Percentiles rank a stretch among this genome's conserved stretches.
Conservation (phyloP, 805 yeast species). For the Isabelozyma rhagii region DNA sequence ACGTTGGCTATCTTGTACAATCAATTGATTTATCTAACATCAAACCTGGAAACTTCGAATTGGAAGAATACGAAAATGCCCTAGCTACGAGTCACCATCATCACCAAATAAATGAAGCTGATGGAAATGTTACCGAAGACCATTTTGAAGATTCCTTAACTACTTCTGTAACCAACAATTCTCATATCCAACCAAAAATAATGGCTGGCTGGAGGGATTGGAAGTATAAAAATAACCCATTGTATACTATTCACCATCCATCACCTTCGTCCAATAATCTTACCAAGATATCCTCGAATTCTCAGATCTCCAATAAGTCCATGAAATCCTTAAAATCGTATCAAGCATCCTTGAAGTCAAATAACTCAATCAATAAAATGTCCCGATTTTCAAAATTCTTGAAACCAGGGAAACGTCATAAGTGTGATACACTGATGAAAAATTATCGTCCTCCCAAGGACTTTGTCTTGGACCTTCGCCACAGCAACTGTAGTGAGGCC, state of each 20-base stretch:
- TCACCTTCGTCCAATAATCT: constrained; percentile 11
- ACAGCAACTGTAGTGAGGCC: background rate
- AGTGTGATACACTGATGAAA: constrained; percentile 1
- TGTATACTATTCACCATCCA: constrained; percentile 40
- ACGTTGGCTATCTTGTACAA: constrained; percentile 56
- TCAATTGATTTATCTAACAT: constrained; percentile 55
- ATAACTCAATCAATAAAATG: constrained; percentile 11
- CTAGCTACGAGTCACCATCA: constrained; percentile 1
- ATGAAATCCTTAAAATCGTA: constrained; percentile 12
- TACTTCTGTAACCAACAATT: background rate
- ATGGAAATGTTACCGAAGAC: background rate
- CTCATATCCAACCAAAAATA: constrained; percentile 22
- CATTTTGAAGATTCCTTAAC: background rate
- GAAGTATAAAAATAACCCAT: constrained; percentile 73
- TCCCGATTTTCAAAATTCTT: constrained; percentile 18
- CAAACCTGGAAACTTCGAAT: constrained; percentile 29
- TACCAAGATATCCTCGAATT: constrained; percentile 11
- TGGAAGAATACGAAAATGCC: constrained; percentile 3
- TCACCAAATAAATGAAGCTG: background rate
- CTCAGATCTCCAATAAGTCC: constrained; percentile 11
- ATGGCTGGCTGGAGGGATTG: constrained; percentile 91
- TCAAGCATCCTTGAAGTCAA: constrained; percentile 11
- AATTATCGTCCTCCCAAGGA: background rate
- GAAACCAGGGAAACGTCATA: constrained; percentile 14
- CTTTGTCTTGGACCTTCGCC: background rate